A percentile compares a stretch with the other conserved stretches of the same genome.
Evolutionary conservation across 2,329 filamentous ascomycete species (phyloP).

Genomic region (Pyricularia sp.): DNA sequence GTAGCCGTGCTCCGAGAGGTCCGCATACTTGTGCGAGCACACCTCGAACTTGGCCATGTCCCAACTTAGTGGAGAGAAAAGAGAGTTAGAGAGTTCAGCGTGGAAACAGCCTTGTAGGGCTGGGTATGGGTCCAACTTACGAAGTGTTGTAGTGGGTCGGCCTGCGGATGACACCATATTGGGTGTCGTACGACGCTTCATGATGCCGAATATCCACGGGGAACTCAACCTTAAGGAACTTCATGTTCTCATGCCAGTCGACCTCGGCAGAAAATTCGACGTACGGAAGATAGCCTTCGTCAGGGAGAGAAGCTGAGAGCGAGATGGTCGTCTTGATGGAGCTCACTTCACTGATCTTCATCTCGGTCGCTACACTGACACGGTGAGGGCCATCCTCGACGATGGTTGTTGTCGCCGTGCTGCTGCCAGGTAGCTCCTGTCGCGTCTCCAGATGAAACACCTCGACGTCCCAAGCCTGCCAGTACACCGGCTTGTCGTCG

Average conservation of each 20-base stretch:
- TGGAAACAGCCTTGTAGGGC: conserved; percentile 11
- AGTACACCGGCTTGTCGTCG: conserved; percentile 62
- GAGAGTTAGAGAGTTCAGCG: conserved; percentile 21
- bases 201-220: conserved; percentile 56
- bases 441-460: conserved; percentile 57
- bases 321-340: conserved; percentile 58
- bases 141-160: conserved; percentile 62
- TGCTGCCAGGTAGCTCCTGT: conserved; percentile 39
- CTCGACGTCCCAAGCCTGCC: conserved; percentile 65
- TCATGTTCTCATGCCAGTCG: conserved; percentile 61
- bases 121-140: not conserved
- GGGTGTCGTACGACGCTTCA: conserved; percentile 59
- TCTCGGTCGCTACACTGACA: conserved; percentile 50
- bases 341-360: conserved; percentile 53
- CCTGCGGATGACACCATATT: conserved; percentile 55
- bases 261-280: conserved; percentile 53
- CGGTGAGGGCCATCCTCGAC: conserved; percentile 39
- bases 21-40: conserved; percentile 90
- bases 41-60: conserved; percentile 93
- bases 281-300: conserved; percentile 31
- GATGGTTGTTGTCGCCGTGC: conserved; percentile 34
- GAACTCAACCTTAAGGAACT: conserved; percentile 64
- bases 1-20: conserved; percentile 79
- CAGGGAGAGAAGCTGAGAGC: conserved; percentile 34
- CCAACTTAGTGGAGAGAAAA: not conserved